These are phyloP conservation scores for Aureoboletus auriporus DNA, from an alignment of 768 basidiomycete species.

Conservation along the genomic window DNA sequence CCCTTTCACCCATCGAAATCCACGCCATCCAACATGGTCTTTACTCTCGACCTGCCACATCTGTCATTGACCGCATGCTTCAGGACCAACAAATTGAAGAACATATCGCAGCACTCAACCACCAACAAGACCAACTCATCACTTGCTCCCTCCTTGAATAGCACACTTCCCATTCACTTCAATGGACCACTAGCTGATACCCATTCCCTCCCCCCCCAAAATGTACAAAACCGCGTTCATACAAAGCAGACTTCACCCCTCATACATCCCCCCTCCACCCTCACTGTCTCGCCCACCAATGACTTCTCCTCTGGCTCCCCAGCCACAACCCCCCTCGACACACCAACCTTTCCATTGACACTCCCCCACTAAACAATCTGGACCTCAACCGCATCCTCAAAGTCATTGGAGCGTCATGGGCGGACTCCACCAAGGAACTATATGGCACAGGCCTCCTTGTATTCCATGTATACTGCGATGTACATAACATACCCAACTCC, in stretches of 20 bases:
- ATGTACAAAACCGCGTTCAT: not conserved
- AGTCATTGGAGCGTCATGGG: slow-evolving; percentile 27
- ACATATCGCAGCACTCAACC: too few species aligned
- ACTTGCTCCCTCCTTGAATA: too few species aligned
- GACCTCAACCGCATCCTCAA: slow-evolving; percentile 23
- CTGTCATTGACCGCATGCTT: not conserved
- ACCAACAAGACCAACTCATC: too few species aligned
- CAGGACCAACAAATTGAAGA: too few species aligned
- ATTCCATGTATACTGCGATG: slow-evolving; percentile 41
- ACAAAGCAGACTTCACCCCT: slow-evolving; percentile 2
- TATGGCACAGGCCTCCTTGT: slow-evolving; percentile 38
- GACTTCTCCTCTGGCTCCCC: slow-evolving; percentile 1
- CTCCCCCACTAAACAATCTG: not conserved
- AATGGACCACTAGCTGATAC: too few species aligned
- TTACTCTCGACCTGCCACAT: not conserved
- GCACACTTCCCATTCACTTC: too few species aligned
- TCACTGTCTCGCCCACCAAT: not conserved
- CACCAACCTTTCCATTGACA: too few species aligned
- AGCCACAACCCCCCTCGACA: not conserved
- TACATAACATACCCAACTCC: slow-evolving; percentile 26
- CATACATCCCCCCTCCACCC: not conserved
- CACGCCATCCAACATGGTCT: not conserved
- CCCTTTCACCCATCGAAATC: not conserved
- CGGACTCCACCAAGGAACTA: slow-evolving; percentile 25
- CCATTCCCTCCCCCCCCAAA: too few species aligned